Percentiles rank a stretch among this genome's conserved stretches.
These are phyloP conservation scores for Plasmodium berghei DNA, from an alignment of 169 alveolate genomes.

Conservation along the genomic window DNA sequence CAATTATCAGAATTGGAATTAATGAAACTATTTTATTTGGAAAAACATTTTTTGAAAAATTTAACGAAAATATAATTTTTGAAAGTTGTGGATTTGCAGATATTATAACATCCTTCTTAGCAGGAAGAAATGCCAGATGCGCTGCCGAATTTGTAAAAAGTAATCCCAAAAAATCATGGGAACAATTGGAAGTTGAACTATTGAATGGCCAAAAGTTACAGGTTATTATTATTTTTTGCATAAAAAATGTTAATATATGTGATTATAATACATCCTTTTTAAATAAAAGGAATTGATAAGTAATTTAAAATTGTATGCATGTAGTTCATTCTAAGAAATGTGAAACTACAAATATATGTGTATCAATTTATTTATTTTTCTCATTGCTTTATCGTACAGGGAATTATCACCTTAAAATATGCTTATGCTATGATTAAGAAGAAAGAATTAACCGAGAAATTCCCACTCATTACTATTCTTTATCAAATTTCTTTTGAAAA, in stretches of 20 bases:
- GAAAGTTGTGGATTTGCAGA: constrained; percentile 95
- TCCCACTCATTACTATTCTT: constrained; percentile 67
- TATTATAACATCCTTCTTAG: constrained; percentile 92
- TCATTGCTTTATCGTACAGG: constrained; percentile 14
- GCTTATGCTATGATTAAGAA: constrained; percentile 46
- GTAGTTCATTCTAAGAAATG: not conserved
- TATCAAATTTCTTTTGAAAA: constrained; percentile 63
- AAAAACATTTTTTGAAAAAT: constrained; percentile 83
- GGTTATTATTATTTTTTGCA: constrained; percentile 42
- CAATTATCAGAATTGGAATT: constrained; percentile 94
- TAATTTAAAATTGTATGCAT: not conserved
- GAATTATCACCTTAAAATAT: constrained; percentile 58
- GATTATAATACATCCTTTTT: not conserved
- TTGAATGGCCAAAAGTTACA: constrained; percentile 93
- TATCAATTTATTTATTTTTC: not conserved
- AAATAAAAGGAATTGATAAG: not conserved
- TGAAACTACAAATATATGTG: no score
- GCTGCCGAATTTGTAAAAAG: constrained; percentile 92
- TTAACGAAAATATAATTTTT: constrained; percentile 85
- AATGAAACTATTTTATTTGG: constrained; percentile 88
- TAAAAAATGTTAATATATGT: not conserved
- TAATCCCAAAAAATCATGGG: constrained; percentile 89
- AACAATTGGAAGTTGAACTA: constrained; percentile 90
- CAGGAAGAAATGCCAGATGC: constrained; percentile 94
- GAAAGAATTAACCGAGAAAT: constrained; percentile 35